phyloP scores from a whole-genome alignment of 164 flowering plant genomes.

The Chimonanthus praecox region DNA sequence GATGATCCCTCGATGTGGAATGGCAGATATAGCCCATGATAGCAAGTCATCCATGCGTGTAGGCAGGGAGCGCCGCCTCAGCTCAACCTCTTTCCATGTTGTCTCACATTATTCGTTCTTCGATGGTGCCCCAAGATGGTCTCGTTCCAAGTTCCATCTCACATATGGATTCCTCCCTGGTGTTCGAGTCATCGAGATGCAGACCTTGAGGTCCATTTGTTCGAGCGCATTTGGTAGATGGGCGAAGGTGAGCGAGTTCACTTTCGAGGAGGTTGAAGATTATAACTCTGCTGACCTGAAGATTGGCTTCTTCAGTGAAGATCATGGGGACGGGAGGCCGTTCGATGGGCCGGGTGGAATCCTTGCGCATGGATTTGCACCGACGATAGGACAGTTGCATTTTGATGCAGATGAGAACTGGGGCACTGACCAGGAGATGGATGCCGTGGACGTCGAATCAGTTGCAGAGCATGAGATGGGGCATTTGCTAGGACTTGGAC shows the following conservation, averaged over 20 bases:
- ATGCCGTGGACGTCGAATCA: conserved; percentile 54
- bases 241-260: conserved; percentile 47
- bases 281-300: conserved; percentile 30
- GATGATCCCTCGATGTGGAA: conserved; percentile 25
- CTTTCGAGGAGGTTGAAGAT: conserved; percentile 29
- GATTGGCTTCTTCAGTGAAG: conserved; percentile 56
- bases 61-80: conserved; percentile 18
- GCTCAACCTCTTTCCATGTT: conserved; percentile 4
- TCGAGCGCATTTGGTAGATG: conserved; percentile 45
- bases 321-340: conserved; percentile 75
- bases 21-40: conserved; percentile 35
- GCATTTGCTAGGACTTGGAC: conserved; percentile 77
- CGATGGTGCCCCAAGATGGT: conserved; percentile 54
- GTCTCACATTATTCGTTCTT: conserved; percentile 48
- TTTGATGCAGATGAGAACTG: conserved; percentile 60
- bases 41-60: conserved; percentile 9
- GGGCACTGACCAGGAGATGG: conserved; percentile 19
- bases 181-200: conserved; percentile 23
- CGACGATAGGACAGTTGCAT: conserved; percentile 56
- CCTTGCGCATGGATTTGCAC: conserved; percentile 80
- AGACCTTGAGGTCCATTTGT: conserved; percentile 34
- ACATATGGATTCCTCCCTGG: conserved; percentile 43
- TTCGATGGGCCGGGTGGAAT: conserved; percentile 75
- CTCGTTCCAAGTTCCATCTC: conserved; percentile 22
- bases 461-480: conserved; percentile 94